These are phyloP conservation scores for Parastagonospora nodorum DNA, from an alignment of 2,329 filamentous ascomycete species.

Conservation along the genomic window DNA sequence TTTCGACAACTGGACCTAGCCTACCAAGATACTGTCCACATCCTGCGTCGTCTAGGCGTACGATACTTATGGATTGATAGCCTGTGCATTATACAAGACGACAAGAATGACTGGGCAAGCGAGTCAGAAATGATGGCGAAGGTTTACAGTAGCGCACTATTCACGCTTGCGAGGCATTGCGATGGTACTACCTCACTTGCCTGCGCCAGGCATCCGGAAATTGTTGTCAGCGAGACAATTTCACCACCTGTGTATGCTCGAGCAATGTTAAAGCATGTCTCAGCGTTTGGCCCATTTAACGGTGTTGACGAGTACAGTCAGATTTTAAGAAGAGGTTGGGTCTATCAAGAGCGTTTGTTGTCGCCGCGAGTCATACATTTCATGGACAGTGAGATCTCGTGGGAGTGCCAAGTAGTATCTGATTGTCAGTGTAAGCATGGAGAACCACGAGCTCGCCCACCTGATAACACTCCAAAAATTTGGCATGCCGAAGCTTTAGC, in stretches of 20 bases:
- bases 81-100: constrained; percentile 8
- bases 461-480: neutral
- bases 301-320: neutral
- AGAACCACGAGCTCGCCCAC: no score
- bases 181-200: neutral
- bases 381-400: neutral
- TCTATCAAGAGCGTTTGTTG: neutral
- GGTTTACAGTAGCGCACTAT: neutral
- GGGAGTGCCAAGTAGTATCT: neutral
- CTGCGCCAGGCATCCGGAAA: neutral
- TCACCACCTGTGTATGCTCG: neutral
- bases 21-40: constrained; percentile 3
- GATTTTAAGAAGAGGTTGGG: neutral
- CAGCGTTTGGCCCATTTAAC: no score
- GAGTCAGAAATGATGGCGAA: neutral
- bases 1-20: neutral
- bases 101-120: neutral
- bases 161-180: neutral
- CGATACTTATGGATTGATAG: constrained; percentile 13
- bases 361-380: neutral
- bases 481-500: neutral
- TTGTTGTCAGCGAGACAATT: neutral
- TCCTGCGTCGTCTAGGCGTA: constrained; percentile 1
- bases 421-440: neutral
- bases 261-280: neutral